A percentile compares a stretch with the other conserved stretches of the same genome.
Conservation (phyloP, 164 flowering plant genomes). For the Vitis rotundifolia region DNA sequence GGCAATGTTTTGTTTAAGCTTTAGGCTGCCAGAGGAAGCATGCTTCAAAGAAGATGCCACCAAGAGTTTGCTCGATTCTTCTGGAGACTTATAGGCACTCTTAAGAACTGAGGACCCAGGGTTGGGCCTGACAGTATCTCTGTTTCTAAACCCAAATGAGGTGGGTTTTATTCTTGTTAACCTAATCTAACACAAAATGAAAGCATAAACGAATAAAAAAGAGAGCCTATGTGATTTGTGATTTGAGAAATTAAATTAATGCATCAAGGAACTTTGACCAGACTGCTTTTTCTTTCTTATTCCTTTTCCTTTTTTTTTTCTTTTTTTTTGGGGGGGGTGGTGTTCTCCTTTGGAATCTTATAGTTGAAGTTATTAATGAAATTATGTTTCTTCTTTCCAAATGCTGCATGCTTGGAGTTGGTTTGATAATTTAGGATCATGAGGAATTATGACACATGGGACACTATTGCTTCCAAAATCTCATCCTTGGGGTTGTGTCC, state of each 20-base stretch:
- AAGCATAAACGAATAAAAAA: not conserved
- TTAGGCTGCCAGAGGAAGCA: conserved; percentile 75
- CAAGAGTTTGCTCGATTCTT: conserved; percentile 5
- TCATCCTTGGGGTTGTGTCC: no score
- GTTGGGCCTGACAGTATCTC: not conserved
- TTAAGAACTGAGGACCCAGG: not conserved
- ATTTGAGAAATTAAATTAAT: not conserved
- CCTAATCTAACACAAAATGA: not conserved
- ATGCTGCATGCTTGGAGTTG: no score
- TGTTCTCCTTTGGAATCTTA: not conserved
- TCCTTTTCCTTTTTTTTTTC: no score
- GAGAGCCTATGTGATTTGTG: no score
- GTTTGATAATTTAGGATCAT: no score
- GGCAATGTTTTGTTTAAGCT: conserved; percentile 95
- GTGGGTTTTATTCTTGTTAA: not conserved
- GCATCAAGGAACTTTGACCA: not conserved
- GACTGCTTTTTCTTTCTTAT: not conserved
- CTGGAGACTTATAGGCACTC: not conserved
- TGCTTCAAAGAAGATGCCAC: conserved; percentile 36
- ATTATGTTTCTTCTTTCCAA: not conserved
- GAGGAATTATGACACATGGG: no score
- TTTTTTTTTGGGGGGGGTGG: no score
- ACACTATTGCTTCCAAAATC: no score
- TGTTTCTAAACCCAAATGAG: not conserved
- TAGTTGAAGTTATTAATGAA: not conserved